Evolutionary conservation across 2,329 filamentous ascomycete genomes (phyloP), one percentile per base, ranked within the genome.

Genomic region (Aureobasidium subglaciale): DNA sequence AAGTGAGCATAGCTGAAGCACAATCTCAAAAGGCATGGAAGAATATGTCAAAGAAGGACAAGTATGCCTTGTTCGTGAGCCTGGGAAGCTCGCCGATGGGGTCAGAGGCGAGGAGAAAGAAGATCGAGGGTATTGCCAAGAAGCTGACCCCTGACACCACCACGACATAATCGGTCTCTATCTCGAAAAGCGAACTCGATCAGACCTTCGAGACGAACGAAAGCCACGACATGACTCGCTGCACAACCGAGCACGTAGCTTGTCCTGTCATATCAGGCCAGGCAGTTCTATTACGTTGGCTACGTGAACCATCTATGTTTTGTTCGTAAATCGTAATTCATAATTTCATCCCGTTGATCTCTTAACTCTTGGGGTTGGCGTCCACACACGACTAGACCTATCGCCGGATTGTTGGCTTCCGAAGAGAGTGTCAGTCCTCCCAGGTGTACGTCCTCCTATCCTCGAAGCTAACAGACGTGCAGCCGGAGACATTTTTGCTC

Each of bases 381-480:
- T 60, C 58, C 58, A 69, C 24, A 62, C 5, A 55, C 43, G 55
- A 43, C 63, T 50, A 6, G 46, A 40, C 13, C 25, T 50, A 15
- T 50, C 35, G 11, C 45, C 45, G 37, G 45, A n/a, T 30, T 63
- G 60, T 56, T 65, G 67, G 60, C 53, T 42, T 6, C 41, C 41
- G 37, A 72, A 73, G 57, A 71, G 63, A 55, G 62, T 65, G 62
- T 49, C 61, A 16, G 57, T 27, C 50, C 62, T 42, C 38, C 60
- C 56, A 13, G 60, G 62, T 24, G 59, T 62, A 16, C 68, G 69
- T 18, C 67, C 75, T 35, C 73, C 79, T 60, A 88, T 81, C 67
- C 78, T 83, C 60, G 78, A 83, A 75, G 83, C 84, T 30, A 90
- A 70, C 59, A 83, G 77, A 67, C 85, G 81, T 2, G 85, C 89